Percentiles rank a stretch among this genome's conserved stretches.
These are phyloP conservation scores for Corylus avellana DNA, from an alignment of 306 rosid genomes.

Conservation along the genomic window DNA sequence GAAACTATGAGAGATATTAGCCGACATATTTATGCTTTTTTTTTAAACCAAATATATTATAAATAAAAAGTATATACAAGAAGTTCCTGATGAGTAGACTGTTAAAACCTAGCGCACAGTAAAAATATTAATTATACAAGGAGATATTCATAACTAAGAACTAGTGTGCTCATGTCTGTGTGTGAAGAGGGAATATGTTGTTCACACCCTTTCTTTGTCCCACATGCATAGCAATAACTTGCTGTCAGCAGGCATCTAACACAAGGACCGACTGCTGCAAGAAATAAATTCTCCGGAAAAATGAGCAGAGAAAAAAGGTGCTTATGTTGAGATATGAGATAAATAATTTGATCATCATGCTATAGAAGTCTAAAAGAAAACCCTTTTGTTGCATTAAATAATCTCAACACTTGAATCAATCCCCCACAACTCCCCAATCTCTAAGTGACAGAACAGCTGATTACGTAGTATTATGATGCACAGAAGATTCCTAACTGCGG, in stretches of 20 bases:
- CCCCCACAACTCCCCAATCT: neutral
- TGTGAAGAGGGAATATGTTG: neutral
- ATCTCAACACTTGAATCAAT: neutral
- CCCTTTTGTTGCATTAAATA: neutral
- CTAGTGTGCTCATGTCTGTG: neutral
- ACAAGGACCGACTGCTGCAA: neutral
- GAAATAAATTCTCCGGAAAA: no score
- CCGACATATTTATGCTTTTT: neutral
- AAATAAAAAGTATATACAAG: neutral
- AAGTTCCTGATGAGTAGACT: neutral
- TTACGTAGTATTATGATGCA: neutral
- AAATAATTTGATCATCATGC: neutral
- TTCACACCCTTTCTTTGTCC: neutral
- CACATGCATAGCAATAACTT: neutral
- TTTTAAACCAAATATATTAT: neutral
- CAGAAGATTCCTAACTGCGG: neutral
- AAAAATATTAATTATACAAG: no score
- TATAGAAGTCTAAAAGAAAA: neutral
- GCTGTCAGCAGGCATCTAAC: neutral
- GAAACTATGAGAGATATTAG: neutral
- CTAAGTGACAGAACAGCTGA: neutral
- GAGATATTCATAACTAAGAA: neutral
- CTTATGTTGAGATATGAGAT: neutral
- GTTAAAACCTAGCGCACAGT: neutral
- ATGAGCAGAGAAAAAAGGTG: neutral